A percentile compares a stretch with the other conserved stretches of the same genome.
Evolutionary conservation across 108 stramenopile genomes (phyloP).

Genomic region (Cyclotella choctawhatcheeana): DNA sequence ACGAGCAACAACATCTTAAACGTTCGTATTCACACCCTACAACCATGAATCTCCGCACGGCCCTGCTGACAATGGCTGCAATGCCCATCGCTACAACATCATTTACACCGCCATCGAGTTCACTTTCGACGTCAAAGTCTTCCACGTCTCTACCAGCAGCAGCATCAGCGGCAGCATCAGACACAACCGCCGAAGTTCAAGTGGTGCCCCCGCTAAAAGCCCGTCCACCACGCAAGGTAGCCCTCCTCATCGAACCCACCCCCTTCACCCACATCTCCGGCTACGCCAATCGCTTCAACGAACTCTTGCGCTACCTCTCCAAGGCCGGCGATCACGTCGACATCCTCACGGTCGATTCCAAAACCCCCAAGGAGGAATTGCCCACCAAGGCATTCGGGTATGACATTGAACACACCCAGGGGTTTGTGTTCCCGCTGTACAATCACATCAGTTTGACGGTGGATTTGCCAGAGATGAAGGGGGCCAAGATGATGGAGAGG

Average conservation of each 20-base stretch:
- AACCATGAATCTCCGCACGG: slow-evolving; percentile 29
- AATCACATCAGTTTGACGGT: slow-evolving; percentile 90
- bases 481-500: slow-evolving; percentile 79
- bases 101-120: slow-evolving; percentile 2
- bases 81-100: background rate
- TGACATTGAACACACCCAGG: slow-evolving; percentile 84
- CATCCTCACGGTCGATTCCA: slow-evolving; percentile 90
- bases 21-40: no score
- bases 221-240: slow-evolving; percentile 69
- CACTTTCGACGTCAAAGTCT: background rate
- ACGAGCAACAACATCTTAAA: no score
- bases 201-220: slow-evolving; percentile 65
- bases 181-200: slow-evolving; percentile 19
- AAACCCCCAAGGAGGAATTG: slow-evolving; percentile 66
- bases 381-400: slow-evolving; percentile 80
- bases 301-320: slow-evolving; percentile 88
- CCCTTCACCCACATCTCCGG: slow-evolving; percentile 98
- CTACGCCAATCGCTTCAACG: slow-evolving; percentile 98
- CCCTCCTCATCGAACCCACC: slow-evolving; percentile 88
- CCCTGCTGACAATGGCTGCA: slow-evolving; percentile 22
- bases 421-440: slow-evolving; percentile 95
- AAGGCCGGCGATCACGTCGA: slow-evolving; percentile 92
- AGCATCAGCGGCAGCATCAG: no score
- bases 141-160: slow-evolving; percentile 1
- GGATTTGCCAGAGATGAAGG: slow-evolving; percentile 89